phyloP scores from a whole-genome alignment of 2,329 filamentous ascomycete genomes.

The Hymenoscyphus fructigenus region DNA sequence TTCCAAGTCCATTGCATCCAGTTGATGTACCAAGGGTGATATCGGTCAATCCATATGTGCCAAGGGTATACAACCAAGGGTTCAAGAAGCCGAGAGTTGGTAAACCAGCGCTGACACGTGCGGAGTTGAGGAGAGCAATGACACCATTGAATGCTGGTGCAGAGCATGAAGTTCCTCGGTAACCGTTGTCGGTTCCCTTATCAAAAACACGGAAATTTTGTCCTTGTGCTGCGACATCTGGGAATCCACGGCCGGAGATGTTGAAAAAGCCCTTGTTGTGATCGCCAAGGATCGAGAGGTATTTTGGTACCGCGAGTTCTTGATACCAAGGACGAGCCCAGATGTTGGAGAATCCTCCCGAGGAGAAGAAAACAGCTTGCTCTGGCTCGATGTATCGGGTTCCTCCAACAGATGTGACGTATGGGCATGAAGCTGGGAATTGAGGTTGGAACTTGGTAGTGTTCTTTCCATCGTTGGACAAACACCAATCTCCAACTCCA shows the following conservation, averaged over 20 bases:
- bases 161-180: slow-evolving; percentile 44
- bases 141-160: slow-evolving; percentile 58
- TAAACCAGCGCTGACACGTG: slow-evolving; percentile 18
- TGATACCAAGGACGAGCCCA: slow-evolving; percentile 50
- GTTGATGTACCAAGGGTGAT: slow-evolving; percentile 38
- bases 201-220: slow-evolving; percentile 47
- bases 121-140: slow-evolving; percentile 61
- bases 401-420: slow-evolving; percentile 30
- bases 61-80: slow-evolving; percentile 55
- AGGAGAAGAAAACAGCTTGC: slow-evolving; percentile 45
- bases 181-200: slow-evolving; percentile 13
- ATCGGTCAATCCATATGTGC: slow-evolving; percentile 49
- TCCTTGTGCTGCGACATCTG: slow-evolving; percentile 41
- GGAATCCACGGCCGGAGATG: slow-evolving; percentile 20
- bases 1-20: slow-evolving; percentile 34
- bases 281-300: slow-evolving; percentile 37
- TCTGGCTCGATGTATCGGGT: slow-evolving; percentile 34
- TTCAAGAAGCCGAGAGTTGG: slow-evolving; percentile 56
- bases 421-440: slow-evolving; percentile 52
- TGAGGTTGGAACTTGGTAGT: slow-evolving; percentile 55
- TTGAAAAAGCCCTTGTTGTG: slow-evolving; percentile 43
- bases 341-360: slow-evolving; percentile 54
- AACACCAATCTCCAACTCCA: slow-evolving; percentile 42
- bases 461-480: slow-evolving; percentile 56
- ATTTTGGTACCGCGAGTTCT: slow-evolving; percentile 40